Conservation (phyloP, 2,329 filamentous ascomycete genomes). For the Penicillium decumbens region DNA sequence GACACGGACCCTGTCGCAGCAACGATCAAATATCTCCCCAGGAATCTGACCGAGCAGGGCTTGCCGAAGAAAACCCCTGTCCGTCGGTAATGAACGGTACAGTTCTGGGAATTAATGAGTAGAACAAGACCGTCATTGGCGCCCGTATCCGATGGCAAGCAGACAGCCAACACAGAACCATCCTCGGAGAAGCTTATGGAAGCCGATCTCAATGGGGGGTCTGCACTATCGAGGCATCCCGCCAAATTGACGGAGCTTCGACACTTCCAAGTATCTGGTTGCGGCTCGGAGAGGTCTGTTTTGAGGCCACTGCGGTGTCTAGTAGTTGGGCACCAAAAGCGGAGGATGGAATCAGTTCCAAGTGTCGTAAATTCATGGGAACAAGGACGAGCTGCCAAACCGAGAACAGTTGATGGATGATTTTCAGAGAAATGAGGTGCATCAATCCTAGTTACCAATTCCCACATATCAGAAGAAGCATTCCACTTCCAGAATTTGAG, state of each 20-base stretch:
- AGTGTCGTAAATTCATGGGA: slow-evolving; percentile 74
- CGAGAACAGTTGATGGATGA: slow-evolving; percentile 59
- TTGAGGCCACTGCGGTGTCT: slow-evolving; percentile 65
- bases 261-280: slow-evolving; percentile 70
- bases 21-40: slow-evolving; percentile 69
- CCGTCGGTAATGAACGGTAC: slow-evolving; percentile 62
- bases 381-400: slow-evolving; percentile 65
- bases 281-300: slow-evolving; percentile 42
- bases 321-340: slow-evolving; percentile 74
- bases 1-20: slow-evolving; percentile 64
- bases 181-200: slow-evolving; percentile 76
- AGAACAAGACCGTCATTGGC: slow-evolving; percentile 61
- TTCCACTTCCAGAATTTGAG: slow-evolving; percentile 85
- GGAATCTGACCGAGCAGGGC: slow-evolving; percentile 64
- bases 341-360: slow-evolving; percentile 71
- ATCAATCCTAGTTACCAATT: slow-evolving; percentile 77
- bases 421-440: slow-evolving; percentile 65
- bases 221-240: slow-evolving; percentile 29
- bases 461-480: slow-evolving; percentile 55
- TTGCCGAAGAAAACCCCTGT: slow-evolving; percentile 63
- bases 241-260: slow-evolving; percentile 51
- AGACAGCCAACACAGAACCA: slow-evolving; percentile 72
- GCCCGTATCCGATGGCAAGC: slow-evolving; percentile 38
- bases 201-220: slow-evolving; percentile 49
- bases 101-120: slow-evolving; percentile 68